Conservation (phyloP, 768 basidiomycete species). For the Suillus luteus region DNA sequence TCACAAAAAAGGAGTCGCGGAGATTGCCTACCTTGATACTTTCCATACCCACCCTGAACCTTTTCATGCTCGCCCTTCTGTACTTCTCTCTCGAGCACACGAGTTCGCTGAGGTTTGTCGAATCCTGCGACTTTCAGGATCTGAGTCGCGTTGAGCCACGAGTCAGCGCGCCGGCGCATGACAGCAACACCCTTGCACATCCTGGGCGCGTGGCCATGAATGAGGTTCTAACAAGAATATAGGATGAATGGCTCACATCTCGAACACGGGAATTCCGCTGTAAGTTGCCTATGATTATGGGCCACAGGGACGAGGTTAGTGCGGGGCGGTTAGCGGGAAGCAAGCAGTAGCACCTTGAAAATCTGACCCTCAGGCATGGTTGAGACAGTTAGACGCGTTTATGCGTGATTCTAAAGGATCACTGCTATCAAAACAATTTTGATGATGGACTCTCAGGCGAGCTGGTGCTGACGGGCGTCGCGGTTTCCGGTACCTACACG, state of each 20-base stretch:
- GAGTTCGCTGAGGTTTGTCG: constrained; percentile 97
- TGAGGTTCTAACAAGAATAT: constrained; percentile 38
- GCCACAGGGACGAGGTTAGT: constrained; percentile 13
- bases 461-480: constrained; percentile 14
- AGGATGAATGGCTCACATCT: constrained; percentile 66
- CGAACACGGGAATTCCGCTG: constrained; percentile 90
- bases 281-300: constrained; percentile 70
- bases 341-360: constrained; percentile 66
- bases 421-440: constrained; percentile 15
- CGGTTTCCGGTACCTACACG: constrained; percentile 31
- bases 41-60: constrained; percentile 98
- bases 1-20: constrained; percentile 13
- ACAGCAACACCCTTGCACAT: constrained; percentile 96
- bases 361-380: constrained; percentile 83
- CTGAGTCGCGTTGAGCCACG: constrained; percentile 98
- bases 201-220: constrained; percentile 53
- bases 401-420: constrained; percentile 9
- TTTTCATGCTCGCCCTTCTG: constrained; percentile 99
- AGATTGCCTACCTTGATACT: constrained; percentile 87
- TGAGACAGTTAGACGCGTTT: constrained; percentile 15
- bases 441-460: constrained; percentile 21
- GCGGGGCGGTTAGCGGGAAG: not conserved
- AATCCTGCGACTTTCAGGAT: constrained; percentile 99
- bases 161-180: constrained; percentile 95
- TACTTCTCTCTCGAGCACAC: constrained; percentile 95